A percentile compares a stretch with the other conserved stretches of the same genome.
Conservation (phyloP, 139 green algal genomes). For the Volvox africanus region DNA sequence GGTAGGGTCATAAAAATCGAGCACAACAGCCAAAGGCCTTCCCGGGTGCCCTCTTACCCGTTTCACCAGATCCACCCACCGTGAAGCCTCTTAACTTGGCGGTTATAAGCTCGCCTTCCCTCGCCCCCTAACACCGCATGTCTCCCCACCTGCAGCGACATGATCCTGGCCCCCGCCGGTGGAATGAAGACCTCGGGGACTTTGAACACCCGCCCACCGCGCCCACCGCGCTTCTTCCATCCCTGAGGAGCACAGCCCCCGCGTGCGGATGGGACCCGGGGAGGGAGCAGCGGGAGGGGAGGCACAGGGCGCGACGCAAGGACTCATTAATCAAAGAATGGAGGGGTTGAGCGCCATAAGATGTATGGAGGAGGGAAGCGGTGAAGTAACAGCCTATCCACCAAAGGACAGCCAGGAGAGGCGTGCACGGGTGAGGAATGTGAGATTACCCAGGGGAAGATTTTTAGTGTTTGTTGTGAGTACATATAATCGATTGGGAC, state of each 20-base stretch:
- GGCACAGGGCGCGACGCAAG: neutral
- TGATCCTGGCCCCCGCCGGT: slow-evolving; percentile 92
- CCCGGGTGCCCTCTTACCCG: too few relatives aligned
- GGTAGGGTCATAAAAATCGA: neutral
- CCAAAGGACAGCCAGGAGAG: neutral
- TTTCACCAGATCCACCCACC: too few relatives aligned
- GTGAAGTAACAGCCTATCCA: neutral
- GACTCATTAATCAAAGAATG: too few relatives aligned
- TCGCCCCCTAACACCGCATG: neutral
- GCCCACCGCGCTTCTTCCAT: slow-evolving; percentile 98
- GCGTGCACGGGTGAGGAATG: neutral
- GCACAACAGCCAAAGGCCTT: too few relatives aligned
- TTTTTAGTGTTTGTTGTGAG: too few relatives aligned
- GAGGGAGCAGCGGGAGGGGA: neutral
- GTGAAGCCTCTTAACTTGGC: neutral
- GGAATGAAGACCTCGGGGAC: slow-evolving; percentile 96
- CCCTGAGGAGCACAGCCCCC: slow-evolving; percentile 39
- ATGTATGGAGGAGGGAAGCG: neutral
- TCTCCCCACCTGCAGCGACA: slow-evolving; percentile 87
- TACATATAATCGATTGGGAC: too few relatives aligned
- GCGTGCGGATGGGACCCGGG: neutral
- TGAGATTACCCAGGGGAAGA: neutral
- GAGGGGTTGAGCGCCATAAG: too few relatives aligned
- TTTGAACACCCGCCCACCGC: slow-evolving; percentile 82
- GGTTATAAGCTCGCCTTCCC: neutral